phyloP scores from a whole-genome alignment of 83 land plant genomes.

The Thuja plicata region DNA sequence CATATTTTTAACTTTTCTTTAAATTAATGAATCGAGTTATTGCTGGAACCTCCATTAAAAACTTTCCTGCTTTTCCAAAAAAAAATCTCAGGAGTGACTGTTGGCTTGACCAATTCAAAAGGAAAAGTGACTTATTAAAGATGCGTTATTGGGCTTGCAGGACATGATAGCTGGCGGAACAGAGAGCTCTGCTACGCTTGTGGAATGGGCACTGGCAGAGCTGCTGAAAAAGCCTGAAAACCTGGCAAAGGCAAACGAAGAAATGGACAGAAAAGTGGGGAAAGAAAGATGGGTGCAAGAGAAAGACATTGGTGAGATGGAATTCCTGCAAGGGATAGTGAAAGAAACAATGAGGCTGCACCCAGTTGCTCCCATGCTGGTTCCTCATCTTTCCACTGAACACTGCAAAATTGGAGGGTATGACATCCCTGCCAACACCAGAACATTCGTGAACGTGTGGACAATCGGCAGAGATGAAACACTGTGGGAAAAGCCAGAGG shows the following conservation, averaged over 20 bases:
- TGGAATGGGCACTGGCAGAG: constrained; percentile 76
- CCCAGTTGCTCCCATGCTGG: neutral
- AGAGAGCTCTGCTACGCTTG: constrained; percentile 56
- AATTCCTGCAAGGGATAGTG: neutral
- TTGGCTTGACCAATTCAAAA: too few relatives aligned
- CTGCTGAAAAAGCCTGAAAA: constrained; percentile 42
- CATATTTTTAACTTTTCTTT: too few relatives aligned
- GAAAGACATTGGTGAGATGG: constrained; percentile 29
- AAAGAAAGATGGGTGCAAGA: constrained; percentile 53
- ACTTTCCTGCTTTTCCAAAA: too few relatives aligned
- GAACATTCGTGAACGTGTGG: constrained; percentile 16
- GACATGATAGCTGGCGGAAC: constrained; percentile 68
- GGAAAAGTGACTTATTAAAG: too few relatives aligned
- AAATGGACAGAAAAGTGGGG: constrained; percentile 59
- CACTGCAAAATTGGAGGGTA: neutral
- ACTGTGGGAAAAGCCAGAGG: constrained; percentile 18
- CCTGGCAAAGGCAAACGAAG: constrained; percentile 46
- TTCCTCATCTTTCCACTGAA: constrained; percentile 2
- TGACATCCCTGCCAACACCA: constrained; percentile 40
- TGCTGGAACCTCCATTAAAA: too few relatives aligned
- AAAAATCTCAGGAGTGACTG: too few relatives aligned
- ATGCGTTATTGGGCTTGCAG: constrained; percentile 18
- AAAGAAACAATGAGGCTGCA: neutral
- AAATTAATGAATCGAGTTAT: too few relatives aligned
- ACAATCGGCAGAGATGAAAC: constrained; percentile 23